Evolutionary conservation across 345 rosid species (phyloP).

Genomic region (Passiflora organensis): DNA sequence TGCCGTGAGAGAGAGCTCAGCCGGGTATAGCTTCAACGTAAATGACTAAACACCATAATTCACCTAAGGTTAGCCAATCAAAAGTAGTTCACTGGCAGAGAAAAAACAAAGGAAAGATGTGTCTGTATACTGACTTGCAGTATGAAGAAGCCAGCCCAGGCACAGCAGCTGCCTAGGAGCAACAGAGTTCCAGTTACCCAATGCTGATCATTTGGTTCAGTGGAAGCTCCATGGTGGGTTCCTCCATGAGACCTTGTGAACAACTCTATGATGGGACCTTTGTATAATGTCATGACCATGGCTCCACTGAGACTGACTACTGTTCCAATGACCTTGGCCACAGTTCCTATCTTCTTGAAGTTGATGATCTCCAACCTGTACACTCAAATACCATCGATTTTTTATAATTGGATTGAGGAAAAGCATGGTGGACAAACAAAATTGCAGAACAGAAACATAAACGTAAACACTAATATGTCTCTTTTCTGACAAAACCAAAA

Average conservation of each 20-base stretch:
- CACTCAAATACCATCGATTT: background rate
- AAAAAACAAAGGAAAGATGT: too few species aligned
- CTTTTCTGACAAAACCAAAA: too few species aligned
- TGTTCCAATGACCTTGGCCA: conserved; percentile 77
- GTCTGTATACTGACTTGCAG: conserved; percentile 74
- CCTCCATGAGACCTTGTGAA: conserved; percentile 35
- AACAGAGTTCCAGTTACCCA: conserved; percentile 67
- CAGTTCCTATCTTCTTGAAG: conserved; percentile 48
- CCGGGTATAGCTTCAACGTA: conserved; percentile 81
- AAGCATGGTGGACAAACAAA: too few species aligned
- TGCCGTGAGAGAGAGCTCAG: conserved; percentile 74
- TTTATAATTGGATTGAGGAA: too few species aligned
- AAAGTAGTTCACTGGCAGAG: too few species aligned
- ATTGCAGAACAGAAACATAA: too few species aligned
- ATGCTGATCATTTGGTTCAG: conserved; percentile 38
- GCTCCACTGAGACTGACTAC: conserved; percentile 70
- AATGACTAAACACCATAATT: conserved; percentile 40
- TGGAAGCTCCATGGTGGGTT: conserved; percentile 24
- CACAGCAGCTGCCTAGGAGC: conserved; percentile 48
- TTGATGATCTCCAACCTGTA: conserved; percentile 68
- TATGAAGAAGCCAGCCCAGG: conserved; percentile 81
- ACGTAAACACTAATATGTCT: too few species aligned
- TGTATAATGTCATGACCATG: conserved; percentile 90
- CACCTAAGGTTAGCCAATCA: too few species aligned
- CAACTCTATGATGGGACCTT: conserved; percentile 61